Base-by-base conservation (phyloP, 2,329 filamentous ascomycete species). In the Diaporthe helianthi region DNA sequence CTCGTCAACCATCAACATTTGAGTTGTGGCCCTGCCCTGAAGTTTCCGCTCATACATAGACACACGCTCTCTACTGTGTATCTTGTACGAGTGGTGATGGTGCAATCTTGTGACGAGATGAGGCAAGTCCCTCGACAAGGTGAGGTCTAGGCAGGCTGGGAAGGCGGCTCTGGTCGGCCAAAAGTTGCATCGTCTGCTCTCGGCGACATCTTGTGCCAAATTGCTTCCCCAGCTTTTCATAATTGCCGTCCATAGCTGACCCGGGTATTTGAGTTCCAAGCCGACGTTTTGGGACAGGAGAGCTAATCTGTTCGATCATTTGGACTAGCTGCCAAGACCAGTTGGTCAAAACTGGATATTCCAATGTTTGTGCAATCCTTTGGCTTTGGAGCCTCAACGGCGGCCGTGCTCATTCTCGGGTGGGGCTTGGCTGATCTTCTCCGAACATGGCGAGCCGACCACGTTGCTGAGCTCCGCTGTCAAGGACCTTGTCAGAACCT, bases 141-240 rank as follows among this genome's bases (percentile, higher is more conserved):
- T 31, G 49, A 24, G 49, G 36, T 61, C 33, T 33, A 26, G 41
- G 38, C 26, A 26, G 41, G 38, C 26, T 46, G 29, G n/a, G 29
- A 29, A 17, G 19, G 38, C 31, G 26, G 55, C 54, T 58, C 26
- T 49, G 51, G 51, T 26, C 44, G 41, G 24, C 41, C 41, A 51
- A 36, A 36, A 44, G 41, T 29, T 49, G n/a, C 65, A 47, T 58
- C 29, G 52, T 31, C 22, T 54, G 44, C 64, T 36, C 51, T 66
- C 33, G 63, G 49, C 63, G 26, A 38, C 64, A 22, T 51, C 1
- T 51, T 51, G 29, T 51, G 17, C 19, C 58, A 58, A 58, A 67
- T 67, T 67, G 46, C 65, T 67, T 67, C 65, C 65, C 65, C 65
- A 38, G 65, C 65, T 67, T 67, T 58, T 49, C 58, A 29, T 67